Evolutionary conservation across 139 green algal species (phyloP).

Genomic region (Chlamydomonas schloesseri): DNA sequence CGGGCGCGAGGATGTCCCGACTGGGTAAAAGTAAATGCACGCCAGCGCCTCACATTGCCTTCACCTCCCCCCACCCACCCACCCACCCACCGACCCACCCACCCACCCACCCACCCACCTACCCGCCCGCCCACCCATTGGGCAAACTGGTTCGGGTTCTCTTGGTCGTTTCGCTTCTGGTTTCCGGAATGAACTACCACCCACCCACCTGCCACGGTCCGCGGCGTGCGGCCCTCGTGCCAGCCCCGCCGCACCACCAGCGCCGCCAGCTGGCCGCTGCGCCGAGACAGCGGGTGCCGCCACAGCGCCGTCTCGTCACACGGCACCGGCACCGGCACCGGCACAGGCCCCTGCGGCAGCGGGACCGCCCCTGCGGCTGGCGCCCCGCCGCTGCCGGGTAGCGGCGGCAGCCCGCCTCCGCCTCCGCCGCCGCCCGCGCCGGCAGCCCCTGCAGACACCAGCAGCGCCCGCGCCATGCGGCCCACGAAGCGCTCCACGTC

Average conservation of each 20-base stretch:
- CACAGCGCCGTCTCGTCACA: background rate
- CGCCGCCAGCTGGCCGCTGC: background rate
- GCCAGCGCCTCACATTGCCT: background rate
- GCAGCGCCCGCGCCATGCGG: constrained; percentile 4
- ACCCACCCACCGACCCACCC: no score
- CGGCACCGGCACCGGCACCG: background rate
- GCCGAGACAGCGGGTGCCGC: background rate
- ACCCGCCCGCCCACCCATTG: no score
- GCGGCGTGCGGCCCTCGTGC: constrained; percentile 26
- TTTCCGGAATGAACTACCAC: no score
- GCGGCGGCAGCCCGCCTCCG: background rate
- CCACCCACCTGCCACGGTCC: constrained; percentile 23
- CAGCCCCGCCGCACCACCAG: constrained; percentile 31
- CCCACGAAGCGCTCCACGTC: constrained; percentile 30
- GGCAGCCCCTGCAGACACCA: no score
- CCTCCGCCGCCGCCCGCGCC: background rate
- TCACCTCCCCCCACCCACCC: no score
- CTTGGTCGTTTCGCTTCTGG: no score
- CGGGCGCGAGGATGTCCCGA: background rate
- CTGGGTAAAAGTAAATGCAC: background rate
- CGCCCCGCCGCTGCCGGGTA: background rate
- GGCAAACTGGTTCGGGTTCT: no score
- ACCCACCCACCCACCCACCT: no score
- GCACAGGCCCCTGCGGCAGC: no score
- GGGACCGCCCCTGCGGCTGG: background rate